Percentiles rank a stretch among this genome's conserved stretches.
phyloP scores from a whole-genome alignment of 768 basidiomycete genomes.

The Fistulinella prunicolor region DNA sequence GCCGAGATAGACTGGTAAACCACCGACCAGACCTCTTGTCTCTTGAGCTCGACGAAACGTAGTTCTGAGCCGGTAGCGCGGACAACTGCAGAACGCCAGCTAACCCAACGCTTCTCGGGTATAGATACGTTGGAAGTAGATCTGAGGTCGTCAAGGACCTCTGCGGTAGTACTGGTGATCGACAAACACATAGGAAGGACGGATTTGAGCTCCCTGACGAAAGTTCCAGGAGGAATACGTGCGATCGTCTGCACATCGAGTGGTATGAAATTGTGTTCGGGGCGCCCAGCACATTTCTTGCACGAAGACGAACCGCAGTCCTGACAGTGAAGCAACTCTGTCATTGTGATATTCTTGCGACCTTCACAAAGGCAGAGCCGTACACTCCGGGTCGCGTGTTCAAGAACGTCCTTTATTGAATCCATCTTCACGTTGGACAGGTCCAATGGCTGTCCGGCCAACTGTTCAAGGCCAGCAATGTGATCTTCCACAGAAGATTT shows the following conservation, averaged over 20 bases:
- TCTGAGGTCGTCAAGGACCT: constrained; percentile 52
- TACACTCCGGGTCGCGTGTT: constrained; percentile 62
- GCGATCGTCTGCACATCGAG: constrained; percentile 51
- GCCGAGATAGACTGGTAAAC: constrained; percentile 72
- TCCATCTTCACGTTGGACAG: constrained; percentile 51
- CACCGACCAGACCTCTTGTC: constrained; percentile 86
- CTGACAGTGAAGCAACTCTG: constrained; percentile 61
- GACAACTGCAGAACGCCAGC: constrained; percentile 67
- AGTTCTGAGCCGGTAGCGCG: constrained; percentile 61
- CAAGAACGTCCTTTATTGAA: constrained; percentile 55
- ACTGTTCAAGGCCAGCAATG: constrained; percentile 71
- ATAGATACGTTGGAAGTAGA: constrained; percentile 40
- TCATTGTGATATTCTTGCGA: constrained; percentile 68
- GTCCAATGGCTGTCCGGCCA: constrained; percentile 63
- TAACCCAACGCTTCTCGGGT: constrained; percentile 56
- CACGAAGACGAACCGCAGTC: constrained; percentile 83
- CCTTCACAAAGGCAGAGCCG: constrained; percentile 93
- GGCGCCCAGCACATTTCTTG: constrained; percentile 83
- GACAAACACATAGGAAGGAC: constrained; percentile 84
- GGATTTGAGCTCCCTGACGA: constrained; percentile 74
- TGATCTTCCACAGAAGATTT: constrained; percentile 39
- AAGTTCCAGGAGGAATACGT: constrained; percentile 69
- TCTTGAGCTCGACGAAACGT: constrained; percentile 80
- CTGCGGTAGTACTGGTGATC: constrained; percentile 47
- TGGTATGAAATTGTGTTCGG: constrained; percentile 72